Evolutionary conservation across 2,329 filamentous ascomycete species (phyloP).

Genomic region (Boeremia exigua): DNA sequence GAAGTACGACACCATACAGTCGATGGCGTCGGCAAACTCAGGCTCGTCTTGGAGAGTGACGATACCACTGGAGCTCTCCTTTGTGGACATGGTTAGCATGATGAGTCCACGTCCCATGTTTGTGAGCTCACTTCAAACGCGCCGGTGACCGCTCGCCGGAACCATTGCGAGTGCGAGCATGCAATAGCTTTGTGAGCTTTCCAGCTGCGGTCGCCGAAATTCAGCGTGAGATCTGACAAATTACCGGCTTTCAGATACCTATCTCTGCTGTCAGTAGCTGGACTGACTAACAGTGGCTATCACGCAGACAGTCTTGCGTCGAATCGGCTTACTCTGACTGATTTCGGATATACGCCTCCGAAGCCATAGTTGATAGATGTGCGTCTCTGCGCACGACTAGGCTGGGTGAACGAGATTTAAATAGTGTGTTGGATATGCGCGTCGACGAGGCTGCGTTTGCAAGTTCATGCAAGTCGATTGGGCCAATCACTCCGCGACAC

Average conservation of each 20-base stretch:
- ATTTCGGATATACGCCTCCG: not conserved
- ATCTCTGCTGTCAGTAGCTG: not conserved
- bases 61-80: conserved; percentile 24
- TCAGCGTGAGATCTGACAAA: conserved; percentile 20
- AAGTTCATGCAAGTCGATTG: too few relatives aligned
- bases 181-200: conserved; percentile 29
- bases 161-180: conserved; percentile 31
- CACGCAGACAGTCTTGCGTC: not conserved
- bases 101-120: too few relatives aligned
- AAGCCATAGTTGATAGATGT: not conserved
- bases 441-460: too few relatives aligned
- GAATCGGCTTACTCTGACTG: not conserved
- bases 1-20: conserved; percentile 34
- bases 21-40: conserved; percentile 25
- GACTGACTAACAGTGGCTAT: not conserved
- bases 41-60: conserved; percentile 25
- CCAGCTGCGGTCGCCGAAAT: conserved; percentile 27
- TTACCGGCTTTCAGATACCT: not conserved
- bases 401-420: too few relatives aligned
- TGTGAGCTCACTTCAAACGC: conserved; percentile 17
- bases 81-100: too few relatives aligned
- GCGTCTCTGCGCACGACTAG: too few relatives aligned
- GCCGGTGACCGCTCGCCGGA: conserved; percentile 22
- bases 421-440: too few relatives aligned
- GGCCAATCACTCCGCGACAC: too few relatives aligned